Evolutionary conservation across 352 stramenopile species (phyloP).

Genomic region (Plasmopara muralis): DNA sequence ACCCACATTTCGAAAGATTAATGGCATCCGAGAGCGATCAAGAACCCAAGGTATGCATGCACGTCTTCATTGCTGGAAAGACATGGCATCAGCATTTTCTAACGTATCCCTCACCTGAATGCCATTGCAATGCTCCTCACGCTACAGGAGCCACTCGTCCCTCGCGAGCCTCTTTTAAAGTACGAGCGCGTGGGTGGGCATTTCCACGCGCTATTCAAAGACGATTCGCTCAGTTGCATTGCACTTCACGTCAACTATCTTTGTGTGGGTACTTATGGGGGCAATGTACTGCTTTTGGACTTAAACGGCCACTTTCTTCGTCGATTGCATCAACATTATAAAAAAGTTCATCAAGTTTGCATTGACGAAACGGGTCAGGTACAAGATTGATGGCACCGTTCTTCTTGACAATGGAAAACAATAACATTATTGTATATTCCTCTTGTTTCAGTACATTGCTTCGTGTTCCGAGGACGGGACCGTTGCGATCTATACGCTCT

Average conservation of each 20-base stretch:
- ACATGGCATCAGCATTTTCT: too few relatives aligned
- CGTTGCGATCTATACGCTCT: conserved; percentile 72
- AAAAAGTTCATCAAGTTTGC: conserved; percentile 82
- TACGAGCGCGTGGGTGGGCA: conserved; percentile 82
- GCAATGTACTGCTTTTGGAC: conserved; percentile 73
- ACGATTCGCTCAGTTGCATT: conserved; percentile 79
- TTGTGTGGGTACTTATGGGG: conserved; percentile 70
- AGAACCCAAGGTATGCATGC: too few relatives aligned
- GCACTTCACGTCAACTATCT: conserved; percentile 77
- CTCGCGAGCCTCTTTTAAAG: conserved; percentile 71
- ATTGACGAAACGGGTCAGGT: conserved; percentile 78
- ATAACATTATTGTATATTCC: conserved; percentile 2
- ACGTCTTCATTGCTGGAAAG: too few relatives aligned
- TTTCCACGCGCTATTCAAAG: conserved; percentile 82
- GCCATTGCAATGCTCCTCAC: too few relatives aligned
- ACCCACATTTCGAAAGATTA: too few relatives aligned
- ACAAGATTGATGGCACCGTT: neutral
- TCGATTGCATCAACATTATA: conserved; percentile 81
- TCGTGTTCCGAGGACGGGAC: conserved; percentile 83
- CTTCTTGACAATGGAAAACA: neutral
- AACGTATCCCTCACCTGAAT: too few relatives aligned
- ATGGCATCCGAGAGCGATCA: too few relatives aligned
- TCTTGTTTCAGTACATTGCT: conserved; percentile 55
- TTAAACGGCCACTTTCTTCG: conserved; percentile 73
- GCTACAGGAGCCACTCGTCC: neutral